Conservation (phyloP, 768 basidiomycete genomes). For the Pilatotrama ljubarskyi region DNA sequence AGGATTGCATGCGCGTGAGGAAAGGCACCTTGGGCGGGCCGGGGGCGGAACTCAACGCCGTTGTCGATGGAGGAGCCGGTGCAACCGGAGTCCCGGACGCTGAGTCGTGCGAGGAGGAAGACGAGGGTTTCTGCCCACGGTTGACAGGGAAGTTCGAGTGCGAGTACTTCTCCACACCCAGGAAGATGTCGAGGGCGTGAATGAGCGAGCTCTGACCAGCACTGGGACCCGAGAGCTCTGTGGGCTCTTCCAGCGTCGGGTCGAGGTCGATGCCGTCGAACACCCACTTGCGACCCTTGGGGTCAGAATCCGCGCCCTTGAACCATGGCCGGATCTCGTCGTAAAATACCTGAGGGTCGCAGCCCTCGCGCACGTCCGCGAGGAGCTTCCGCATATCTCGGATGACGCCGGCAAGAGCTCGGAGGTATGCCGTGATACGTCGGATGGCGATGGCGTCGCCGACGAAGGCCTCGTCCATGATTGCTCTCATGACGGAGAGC, state of each 20-base stretch:
- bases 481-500: conserved; percentile 80
- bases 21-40: conserved; percentile 32
- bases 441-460: conserved; percentile 48
- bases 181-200: conserved; percentile 53
- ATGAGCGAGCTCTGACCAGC: conserved; percentile 66
- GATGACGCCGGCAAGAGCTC: conserved; percentile 62
- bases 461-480: conserved; percentile 88
- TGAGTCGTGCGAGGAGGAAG: neutral
- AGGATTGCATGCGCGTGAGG: conserved; percentile 54
- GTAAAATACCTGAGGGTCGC: conserved; percentile 69
- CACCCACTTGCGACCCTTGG: conserved; percentile 33
- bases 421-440: conserved; percentile 61
- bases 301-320: conserved; percentile 49
- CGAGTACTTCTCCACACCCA: conserved; percentile 47
- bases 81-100: conserved; percentile 28
- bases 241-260: conserved; percentile 32
- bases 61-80: conserved; percentile 1
- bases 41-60: conserved; percentile 19
- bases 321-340: conserved; percentile 64
- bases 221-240: conserved; percentile 54
- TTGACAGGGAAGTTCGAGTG: conserved; percentile 29
- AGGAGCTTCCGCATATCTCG: conserved; percentile 62
- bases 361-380: conserved; percentile 62
- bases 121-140: neutral
- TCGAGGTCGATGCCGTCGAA: conserved; percentile 48